phyloP scores from a whole-genome alignment of 2,329 filamentous ascomycete genomes.

The Zopfia rhizophila region DNA sequence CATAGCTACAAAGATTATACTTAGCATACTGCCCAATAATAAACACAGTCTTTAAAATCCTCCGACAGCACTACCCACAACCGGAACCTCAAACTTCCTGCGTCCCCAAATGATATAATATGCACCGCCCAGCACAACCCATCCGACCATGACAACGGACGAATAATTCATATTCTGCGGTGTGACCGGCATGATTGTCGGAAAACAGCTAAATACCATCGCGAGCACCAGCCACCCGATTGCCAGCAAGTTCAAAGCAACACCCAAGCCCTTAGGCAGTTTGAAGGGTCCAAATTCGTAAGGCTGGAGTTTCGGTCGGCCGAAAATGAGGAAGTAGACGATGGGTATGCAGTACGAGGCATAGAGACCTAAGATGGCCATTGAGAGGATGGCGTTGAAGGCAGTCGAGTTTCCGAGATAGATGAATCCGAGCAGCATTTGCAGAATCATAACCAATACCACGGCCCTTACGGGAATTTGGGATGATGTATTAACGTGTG shows the following conservation, averaged over 20 bases:
- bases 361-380: conserved; percentile 58
- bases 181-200: conserved; percentile 53
- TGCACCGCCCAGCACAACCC: conserved; percentile 47
- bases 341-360: conserved; percentile 57
- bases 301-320: conserved; percentile 37
- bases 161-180: conserved; percentile 61
- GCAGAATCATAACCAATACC: conserved; percentile 41
- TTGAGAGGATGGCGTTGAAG: conserved; percentile 55
- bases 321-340: conserved; percentile 50
- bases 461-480: conserved; percentile 50
- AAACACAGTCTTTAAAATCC: conserved; percentile 29
- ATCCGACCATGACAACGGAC: conserved; percentile 55
- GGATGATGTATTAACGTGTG: conserved; percentile 38
- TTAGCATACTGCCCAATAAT: too few relatives aligned
- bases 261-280: conserved; percentile 48
- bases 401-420: conserved; percentile 57
- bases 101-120: conserved; percentile 48
- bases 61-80: conserved; percentile 21
- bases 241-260: conserved; percentile 53
- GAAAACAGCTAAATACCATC: conserved; percentile 60
- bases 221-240: conserved; percentile 58
- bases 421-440: conserved; percentile 46
- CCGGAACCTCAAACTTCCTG: conserved; percentile 37
- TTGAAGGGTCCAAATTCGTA: conserved; percentile 27
- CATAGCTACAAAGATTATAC: too few relatives aligned